A percentile compares a stretch with the other conserved stretches of the same genome.
phyloP scores from a whole-genome alignment of 176 grass and related monocot species.

The Lolium multiflorum region DNA sequence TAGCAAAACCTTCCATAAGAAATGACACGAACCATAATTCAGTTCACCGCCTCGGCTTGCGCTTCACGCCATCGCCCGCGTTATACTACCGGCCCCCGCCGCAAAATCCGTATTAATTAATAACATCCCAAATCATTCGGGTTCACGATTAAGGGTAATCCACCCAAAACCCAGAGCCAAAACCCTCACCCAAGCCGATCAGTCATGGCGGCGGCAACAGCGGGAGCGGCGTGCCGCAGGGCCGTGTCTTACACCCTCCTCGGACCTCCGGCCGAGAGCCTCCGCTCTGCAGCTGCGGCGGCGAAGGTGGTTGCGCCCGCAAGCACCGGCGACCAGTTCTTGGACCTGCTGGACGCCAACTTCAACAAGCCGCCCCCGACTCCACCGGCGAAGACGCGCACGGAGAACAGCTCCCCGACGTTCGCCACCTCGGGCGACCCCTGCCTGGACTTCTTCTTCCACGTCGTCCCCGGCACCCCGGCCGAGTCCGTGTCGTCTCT shows the following conservation, averaged over 20 bases:
- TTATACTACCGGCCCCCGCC: no score
- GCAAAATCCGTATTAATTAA: no score
- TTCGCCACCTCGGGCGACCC: slow-evolving; percentile 52
- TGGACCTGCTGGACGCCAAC: slow-evolving; percentile 2
- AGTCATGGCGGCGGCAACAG: slow-evolving; percentile 20
- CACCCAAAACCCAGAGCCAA: no score
- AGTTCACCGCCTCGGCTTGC: no score
- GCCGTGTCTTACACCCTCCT: slow-evolving; percentile 31
- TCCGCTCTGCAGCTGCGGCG: not conserved
- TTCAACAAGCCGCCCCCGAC: not conserved
- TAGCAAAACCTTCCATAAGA: no score
- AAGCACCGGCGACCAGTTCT: not conserved
- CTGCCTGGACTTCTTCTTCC: slow-evolving; percentile 76
- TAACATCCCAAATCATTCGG: no score
- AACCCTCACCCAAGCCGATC: not conserved
- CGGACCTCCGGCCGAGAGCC: slow-evolving; percentile 38
- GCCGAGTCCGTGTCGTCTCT: slow-evolving; percentile 11
- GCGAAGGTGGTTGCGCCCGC: no score
- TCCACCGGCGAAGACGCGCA: slow-evolving; percentile 20
- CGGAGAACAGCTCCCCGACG: slow-evolving; percentile 54
- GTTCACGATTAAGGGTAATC: no score
- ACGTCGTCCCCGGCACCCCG: slow-evolving; percentile 48
- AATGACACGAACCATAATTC: no score
- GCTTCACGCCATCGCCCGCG: no score
- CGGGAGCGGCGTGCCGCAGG: not conserved